These are phyloP conservation scores for Pythium dissotocum DNA, from an alignment of 352 stramenopile genomes.

Conservation along the genomic window DNA sequence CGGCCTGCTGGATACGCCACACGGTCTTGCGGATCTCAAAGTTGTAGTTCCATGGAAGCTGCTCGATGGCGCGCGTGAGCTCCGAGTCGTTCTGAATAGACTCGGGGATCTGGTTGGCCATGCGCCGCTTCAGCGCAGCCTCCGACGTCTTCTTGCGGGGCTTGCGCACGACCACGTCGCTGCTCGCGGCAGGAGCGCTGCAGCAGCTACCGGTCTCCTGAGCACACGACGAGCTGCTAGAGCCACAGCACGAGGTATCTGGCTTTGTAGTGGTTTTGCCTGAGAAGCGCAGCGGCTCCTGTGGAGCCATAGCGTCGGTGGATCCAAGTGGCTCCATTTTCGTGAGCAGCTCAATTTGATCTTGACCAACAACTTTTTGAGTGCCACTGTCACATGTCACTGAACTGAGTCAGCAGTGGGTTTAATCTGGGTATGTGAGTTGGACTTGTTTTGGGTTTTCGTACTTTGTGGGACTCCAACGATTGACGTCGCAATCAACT, in stretches of 20 bases:
- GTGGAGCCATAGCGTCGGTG: neutral
- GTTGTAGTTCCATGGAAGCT: slow-evolving; percentile 98
- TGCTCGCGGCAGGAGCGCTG: slow-evolving; percentile 10
- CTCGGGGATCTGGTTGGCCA: slow-evolving; percentile 89
- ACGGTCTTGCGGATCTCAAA: slow-evolving; percentile 99
- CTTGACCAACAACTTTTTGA: slow-evolving; percentile 9
- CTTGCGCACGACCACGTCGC: slow-evolving; percentile 39
- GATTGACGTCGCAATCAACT: slow-evolving; percentile 15
- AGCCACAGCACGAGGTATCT: slow-evolving; percentile 12
- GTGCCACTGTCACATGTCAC: neutral
- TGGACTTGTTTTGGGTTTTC: neutral
- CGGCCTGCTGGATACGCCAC: slow-evolving; percentile 91
- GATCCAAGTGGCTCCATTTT: slow-evolving; percentile 30
- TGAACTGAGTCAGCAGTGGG: slow-evolving; percentile 3
- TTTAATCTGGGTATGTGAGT: neutral
- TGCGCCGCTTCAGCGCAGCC: slow-evolving; percentile 58
- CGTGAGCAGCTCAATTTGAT: slow-evolving; percentile 3
- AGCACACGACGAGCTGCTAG: neutral
- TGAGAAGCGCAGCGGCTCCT: slow-evolving; percentile 58
- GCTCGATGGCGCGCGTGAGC: slow-evolving; percentile 91
- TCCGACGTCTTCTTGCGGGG: slow-evolving; percentile 59
- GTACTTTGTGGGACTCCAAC: slow-evolving; percentile 11
- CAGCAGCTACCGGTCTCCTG: slow-evolving; percentile 11
- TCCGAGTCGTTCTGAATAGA: slow-evolving; percentile 88
- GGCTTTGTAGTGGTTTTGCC: slow-evolving; percentile 27